Percentiles rank a stretch among this genome's conserved stretches.
phyloP scores from a whole-genome alignment of 305 asterid species.

The Solanum hybrid region DNA sequence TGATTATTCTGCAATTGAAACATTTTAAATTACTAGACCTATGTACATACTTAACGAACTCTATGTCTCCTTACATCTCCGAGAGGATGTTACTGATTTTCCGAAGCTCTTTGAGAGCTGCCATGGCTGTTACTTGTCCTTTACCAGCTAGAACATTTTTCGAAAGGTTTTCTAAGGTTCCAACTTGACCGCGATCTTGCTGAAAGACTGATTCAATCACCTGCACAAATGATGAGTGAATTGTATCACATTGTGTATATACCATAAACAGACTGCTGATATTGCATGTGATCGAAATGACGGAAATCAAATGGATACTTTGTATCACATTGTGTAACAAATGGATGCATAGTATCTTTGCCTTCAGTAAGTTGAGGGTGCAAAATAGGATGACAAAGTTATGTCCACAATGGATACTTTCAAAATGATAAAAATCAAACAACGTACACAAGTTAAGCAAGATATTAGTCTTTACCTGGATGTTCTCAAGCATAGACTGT shows the following conservation, averaged over 20 bases:
- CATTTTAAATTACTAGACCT: constrained; percentile 15
- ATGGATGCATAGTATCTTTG: background rate
- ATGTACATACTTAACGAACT: constrained; percentile 16
- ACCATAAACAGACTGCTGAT: background rate
- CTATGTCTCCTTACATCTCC: constrained; percentile 46
- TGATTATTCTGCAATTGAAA: constrained; percentile 19
- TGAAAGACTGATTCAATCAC: constrained; percentile 70
- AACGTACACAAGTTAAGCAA: background rate
- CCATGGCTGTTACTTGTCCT: constrained; percentile 70
- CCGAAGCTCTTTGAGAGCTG: constrained; percentile 83
- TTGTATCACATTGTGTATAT: background rate
- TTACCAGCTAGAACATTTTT: constrained; percentile 52
- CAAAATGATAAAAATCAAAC: background rate
- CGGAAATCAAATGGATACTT: background rate
- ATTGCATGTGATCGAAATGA: background rate
- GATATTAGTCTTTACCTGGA: constrained; percentile 49
- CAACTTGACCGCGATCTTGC: constrained; percentile 47
- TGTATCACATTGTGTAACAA: background rate
- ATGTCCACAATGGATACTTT: background rate
- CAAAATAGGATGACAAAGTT: background rate
- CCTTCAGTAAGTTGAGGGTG: background rate
- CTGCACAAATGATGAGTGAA: constrained; percentile 23
- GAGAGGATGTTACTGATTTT: constrained; percentile 76
- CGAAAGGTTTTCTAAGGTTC: constrained; percentile 25
- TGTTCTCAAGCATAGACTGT: constrained; percentile 78